Evolutionary conservation across 108 stramenopile species (phyloP).

Genomic region (Cyclostephanos invisitatus): DNA sequence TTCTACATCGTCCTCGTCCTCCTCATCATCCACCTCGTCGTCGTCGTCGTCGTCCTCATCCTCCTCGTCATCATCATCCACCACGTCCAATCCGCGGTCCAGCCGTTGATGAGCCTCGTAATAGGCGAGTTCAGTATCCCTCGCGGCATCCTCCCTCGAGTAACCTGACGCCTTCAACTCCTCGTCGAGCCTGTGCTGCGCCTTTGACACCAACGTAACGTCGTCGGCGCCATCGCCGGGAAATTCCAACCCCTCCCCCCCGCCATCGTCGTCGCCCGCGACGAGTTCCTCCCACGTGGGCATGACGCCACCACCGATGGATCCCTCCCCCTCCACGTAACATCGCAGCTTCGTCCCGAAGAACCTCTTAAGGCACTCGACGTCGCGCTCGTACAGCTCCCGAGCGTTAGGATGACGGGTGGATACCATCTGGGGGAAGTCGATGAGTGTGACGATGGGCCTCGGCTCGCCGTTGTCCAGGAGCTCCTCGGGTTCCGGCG

Average conservation of each 20-base stretch:
- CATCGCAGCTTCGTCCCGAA: constrained; percentile 88
- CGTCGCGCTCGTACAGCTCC: constrained; percentile 94
- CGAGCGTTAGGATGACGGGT: constrained; percentile 95
- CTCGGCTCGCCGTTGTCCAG: constrained; percentile 83
- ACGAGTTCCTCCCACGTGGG: constrained; percentile 64
- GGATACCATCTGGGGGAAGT: constrained; percentile 99
- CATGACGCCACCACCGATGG: constrained; percentile 42
- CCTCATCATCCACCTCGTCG: constrained; percentile 43
- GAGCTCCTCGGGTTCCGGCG: constrained; percentile 63
- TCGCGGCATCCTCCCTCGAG: constrained; percentile 65
- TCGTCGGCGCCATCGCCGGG: constrained; percentile 41
- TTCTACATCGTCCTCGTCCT: constrained; percentile 29
- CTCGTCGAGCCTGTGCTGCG: constrained; percentile 72
- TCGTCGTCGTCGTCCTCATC: constrained; percentile 40
- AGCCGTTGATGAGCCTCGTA: constrained; percentile 47
- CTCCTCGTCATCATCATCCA: constrained; percentile 51
- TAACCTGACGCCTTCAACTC: constrained; percentile 83
- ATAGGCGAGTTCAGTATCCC: constrained; percentile 78
- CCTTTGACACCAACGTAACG: constrained; percentile 44
- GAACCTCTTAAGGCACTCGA: constrained; percentile 80
- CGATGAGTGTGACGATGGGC: constrained; percentile 95
- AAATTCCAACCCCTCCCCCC: constrained; percentile 10
- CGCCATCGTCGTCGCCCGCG: constrained; percentile 22
- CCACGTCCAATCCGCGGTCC: constrained; percentile 50
- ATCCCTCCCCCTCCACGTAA: constrained; percentile 62